Base-by-base conservation (phyloP, 805 yeast genomes). In the Starmerella scarabaei region DNA sequence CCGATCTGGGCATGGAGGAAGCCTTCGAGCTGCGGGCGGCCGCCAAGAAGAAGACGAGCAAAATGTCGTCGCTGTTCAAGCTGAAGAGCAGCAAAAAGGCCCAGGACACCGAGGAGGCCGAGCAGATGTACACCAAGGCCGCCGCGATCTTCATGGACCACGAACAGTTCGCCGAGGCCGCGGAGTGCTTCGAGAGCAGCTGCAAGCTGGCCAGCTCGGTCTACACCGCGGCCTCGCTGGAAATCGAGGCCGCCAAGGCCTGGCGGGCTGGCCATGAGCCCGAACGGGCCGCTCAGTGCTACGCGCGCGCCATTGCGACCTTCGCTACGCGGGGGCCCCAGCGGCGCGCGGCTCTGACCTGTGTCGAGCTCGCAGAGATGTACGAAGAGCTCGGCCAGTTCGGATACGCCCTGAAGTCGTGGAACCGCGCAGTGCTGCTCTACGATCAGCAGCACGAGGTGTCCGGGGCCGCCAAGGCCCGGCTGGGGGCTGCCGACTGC, bases 331-430 rank as follows among this genome's bases (percentile, higher is more conserved):
- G 37, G 21, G 50, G 51, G 19, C 51, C 49, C 5, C 33, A 37
- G 28, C 36, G 49, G 17, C 45, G 51, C 5, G 51, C 51, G 3
- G 51, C 49, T 3, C 42, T 35, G 28, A 41, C 42, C 3, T 36
- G 41, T 4, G 19, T 33, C n/a, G 48, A 45, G 3, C 32, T 48
- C 11, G 54, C 48, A 2, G 21, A 45, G 18, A 26, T 49, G 9
- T 49, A 41, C 38, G 43, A 42, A 11, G 33, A 39, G 21, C 24
- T 34, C 30, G 16, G 30, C 2, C 35, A 36, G 15, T 35, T 15
- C 21, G 41, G 36, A 5, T 33, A 40, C 15, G 48, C 52, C 3
- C 33, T 43, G 19, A 24, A 33, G 27, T 17, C 48, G 32, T 48
- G 39, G 36, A 17, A 20, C 17, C 40, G 39, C 7, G 51, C 50